Base-by-base conservation (phyloP, 2,329 filamentous ascomycete species). In the Zymoseptoria crescenta region DNA sequence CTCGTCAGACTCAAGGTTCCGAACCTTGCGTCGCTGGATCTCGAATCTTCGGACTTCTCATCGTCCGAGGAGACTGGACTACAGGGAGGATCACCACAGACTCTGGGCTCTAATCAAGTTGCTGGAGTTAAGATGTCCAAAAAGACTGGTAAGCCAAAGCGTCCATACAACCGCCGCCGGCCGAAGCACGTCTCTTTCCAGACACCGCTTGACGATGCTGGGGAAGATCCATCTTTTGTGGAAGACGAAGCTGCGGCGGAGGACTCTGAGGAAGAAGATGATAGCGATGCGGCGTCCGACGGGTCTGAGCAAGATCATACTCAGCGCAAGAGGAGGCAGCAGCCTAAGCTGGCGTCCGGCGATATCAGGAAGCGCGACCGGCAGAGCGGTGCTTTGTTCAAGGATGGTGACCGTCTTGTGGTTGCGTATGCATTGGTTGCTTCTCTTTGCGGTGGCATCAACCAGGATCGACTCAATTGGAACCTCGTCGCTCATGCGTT, bases 381-480 rank as follows among this genome's bases (percentile, higher is more conserved):
- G 2, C 62, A 62, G 28, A 61, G 63, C 29, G 55, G 52, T 20
- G 52, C 59, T 4, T 58, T 57, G 2, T 68, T 70, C 65, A 62
- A 67, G 57, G 69, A 73, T 53, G 59, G 63, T 27, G 65, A 70
- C 21, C 68, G 70, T 10, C 67, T 74, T 4, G 61, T 72, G 8
- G 58, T 68, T 21, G 69, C 69, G 13, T 61, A 74, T 13, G 70
- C 70, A 9, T 60, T 74, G 13, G 64, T 71, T 24, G 65, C 64
- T 54, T 65, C 65, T 8, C 58, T 74, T 8, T 68, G 74, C 35
- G 74, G 73, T 21, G 74, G 74, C 27, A 63, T 74, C 19, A 68
- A 71, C 16, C 71, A 72, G 24, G 59, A 61, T 20, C 67, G 73
- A 6, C 56, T 61, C 1, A 75, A 76, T 45, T 80, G 77, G 77